These are phyloP conservation scores for Speleostelium caveatum DNA, from an alignment of 78 protist genomes.

Conservation along the genomic window DNA sequence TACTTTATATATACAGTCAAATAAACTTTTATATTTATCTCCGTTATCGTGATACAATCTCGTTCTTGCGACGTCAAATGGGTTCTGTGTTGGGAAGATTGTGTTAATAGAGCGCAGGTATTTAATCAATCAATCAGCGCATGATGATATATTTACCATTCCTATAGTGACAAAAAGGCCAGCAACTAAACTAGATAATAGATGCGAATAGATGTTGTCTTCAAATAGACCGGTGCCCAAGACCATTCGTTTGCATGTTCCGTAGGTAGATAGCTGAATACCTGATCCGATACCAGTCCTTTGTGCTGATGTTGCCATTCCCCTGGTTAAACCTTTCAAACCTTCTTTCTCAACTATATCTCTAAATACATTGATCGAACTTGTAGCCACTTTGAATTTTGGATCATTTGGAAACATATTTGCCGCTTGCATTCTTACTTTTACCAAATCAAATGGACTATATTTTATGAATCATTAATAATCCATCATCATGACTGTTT, in stretches of 20 bases:
- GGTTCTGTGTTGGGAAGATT: too few relatives aligned
- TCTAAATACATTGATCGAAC: constrained; percentile 12
- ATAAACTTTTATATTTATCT: constrained; percentile 55
- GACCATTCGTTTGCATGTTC: constrained; percentile 18
- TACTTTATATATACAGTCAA: constrained; percentile 58
- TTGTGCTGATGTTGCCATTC: constrained; percentile 74
- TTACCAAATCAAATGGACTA: constrained; percentile 79
- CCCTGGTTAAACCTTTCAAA: constrained; percentile 33
- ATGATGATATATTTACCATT: too few relatives aligned
- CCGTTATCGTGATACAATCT: constrained; percentile 69
- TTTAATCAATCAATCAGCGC: too few relatives aligned
- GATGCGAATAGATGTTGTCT: constrained; percentile 36
- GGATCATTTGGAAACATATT: constrained; percentile 60
- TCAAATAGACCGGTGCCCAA: constrained; percentile 25
- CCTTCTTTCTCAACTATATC: constrained; percentile 59
- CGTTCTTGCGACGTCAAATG: constrained; percentile 75
- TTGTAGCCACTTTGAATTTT: constrained; percentile 16
- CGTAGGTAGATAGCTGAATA: constrained; percentile 58
- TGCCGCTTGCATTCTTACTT: constrained; percentile 84
- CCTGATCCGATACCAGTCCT: constrained; percentile 74
- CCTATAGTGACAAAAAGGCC: constrained; percentile 66
- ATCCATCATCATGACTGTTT: too few relatives aligned
- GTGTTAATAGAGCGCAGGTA: too few relatives aligned
- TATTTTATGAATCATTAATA: too few relatives aligned
- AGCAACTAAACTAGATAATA: constrained; percentile 45